Conservation (phyloP, 2,329 filamentous ascomycete species). For the Cladosporium halotolerans region DNA sequence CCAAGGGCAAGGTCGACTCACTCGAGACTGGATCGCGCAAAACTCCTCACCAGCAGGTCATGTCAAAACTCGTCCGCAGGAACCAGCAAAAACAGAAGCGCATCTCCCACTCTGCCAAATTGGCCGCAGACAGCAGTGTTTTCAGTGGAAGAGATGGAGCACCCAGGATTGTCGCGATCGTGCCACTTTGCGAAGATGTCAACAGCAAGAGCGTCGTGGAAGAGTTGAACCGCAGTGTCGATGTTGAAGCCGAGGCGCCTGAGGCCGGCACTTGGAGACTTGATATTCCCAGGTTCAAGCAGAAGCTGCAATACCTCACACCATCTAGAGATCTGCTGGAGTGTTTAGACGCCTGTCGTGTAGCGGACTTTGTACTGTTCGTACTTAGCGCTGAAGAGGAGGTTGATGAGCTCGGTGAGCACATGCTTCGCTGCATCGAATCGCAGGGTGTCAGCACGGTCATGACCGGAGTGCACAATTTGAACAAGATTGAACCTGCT, state of each 20-base stretch:
- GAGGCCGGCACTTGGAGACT: conserved; percentile 55
- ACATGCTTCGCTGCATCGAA: conserved; percentile 79
- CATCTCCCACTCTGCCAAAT: conserved; percentile 73
- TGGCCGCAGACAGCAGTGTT: conserved; percentile 69
- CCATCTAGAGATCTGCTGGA: conserved; percentile 66
- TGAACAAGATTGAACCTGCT: conserved; percentile 70
- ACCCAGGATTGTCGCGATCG: conserved; percentile 78
- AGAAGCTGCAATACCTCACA: conserved; percentile 81
- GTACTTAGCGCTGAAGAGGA: conserved; percentile 76
- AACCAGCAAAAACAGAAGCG: conserved; percentile 93
- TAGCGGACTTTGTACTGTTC: conserved; percentile 87
- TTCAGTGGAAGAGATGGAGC: conserved; percentile 85
- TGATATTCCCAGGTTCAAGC: conserved; percentile 84
- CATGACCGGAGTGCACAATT: conserved; percentile 67
- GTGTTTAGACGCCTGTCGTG: conserved; percentile 76
- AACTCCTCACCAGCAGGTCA: conserved; percentile 90
- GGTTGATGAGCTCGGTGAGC: conserved; percentile 76
- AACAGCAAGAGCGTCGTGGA: conserved; percentile 62
- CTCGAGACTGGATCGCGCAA: conserved; percentile 69
- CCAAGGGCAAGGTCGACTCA: conserved; percentile 76
- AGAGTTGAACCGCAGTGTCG: conserved; percentile 70
- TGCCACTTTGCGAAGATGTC: conserved; percentile 72
- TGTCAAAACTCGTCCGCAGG: conserved; percentile 92
- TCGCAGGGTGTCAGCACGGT: conserved; percentile 91
- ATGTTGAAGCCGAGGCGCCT: conserved; percentile 62